Base-by-base conservation (phyloP, 306 rosid species). In the Morella rubra region DNA sequence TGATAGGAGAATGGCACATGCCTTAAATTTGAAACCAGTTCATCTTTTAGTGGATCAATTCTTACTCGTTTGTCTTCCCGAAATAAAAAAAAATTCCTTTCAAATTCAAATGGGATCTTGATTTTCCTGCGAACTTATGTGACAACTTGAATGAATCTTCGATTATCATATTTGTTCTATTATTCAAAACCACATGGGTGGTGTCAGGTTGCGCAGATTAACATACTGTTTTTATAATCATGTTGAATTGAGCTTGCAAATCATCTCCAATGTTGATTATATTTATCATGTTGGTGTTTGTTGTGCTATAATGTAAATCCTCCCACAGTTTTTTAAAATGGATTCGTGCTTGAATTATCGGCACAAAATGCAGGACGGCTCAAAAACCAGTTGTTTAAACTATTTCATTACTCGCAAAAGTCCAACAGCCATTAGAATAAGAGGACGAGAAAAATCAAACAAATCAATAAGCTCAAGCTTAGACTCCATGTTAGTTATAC, bases 391-490 rank as follows among this genome's bases (percentile, higher is more conserved):
- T 71, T 76, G 76, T 65, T 44, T 19, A 22, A 19, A 79, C 16
- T 72, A 75, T 71, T 81, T 14, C 72, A 76, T 86, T 20, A 27
- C 37, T 56, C 8, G 16, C 14, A 59, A 15, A 7, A 53, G 75
- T 32, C 70, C 71, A 46, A 44, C 72, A 71, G 50, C 59, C 19
- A 5, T 46, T 46, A 52, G 67, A 42, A 66, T 74, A 59, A 2
- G 44, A 46, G 50, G 66, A 24, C 56, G 10, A 47, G 27, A 69
- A 69, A 66, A 55, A 44, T 47, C 65, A 47, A 18, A 54, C 45
- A 40, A 80, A 78, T 80, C 60, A 73, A 72, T 46, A 68, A 79
- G 83, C 77, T 82, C 82, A 71, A 80, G 77, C 69, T 12, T 47
- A 70, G 3, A 85, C 79, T 82, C 82, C 76, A 80, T 79, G 69